These are phyloP conservation scores for Saitozyma sp. DNA, from an alignment of 768 basidiomycete species.

Conservation along the genomic window DNA sequence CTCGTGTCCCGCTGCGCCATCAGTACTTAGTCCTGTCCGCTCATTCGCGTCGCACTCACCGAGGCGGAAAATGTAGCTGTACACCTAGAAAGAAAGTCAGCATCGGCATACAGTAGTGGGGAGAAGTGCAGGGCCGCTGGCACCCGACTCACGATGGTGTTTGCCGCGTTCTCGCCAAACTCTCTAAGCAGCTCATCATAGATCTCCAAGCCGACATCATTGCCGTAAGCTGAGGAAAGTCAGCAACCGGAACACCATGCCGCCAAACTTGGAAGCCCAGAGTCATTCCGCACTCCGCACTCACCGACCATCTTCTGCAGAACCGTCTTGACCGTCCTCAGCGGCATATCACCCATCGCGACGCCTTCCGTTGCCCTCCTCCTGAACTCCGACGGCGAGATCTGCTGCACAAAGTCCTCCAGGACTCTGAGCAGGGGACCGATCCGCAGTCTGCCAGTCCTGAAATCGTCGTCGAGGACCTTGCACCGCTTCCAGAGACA, in stretches of 20 bases:
- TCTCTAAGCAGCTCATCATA: slow-evolving; percentile 86
- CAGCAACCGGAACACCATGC: slow-evolving; percentile 43
- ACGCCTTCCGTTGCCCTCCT: slow-evolving; percentile 84
- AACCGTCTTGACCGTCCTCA: slow-evolving; percentile 96
- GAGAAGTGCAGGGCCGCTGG: neutral
- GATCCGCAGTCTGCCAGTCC: slow-evolving; percentile 74
- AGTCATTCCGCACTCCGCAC: slow-evolving; percentile 50
- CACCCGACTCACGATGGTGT: slow-evolving; percentile 30
- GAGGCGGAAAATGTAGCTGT: slow-evolving; percentile 16
- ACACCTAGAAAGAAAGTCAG: neutral
- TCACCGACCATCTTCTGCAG: slow-evolving; percentile 94
- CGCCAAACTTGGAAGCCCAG: no score
- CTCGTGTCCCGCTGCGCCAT: slow-evolving; percentile 55
- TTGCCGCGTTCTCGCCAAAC: slow-evolving; percentile 67
- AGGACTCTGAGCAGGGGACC: slow-evolving; percentile 87
- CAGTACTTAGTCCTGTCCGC: slow-evolving; percentile 57
- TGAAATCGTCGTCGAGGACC: slow-evolving; percentile 88
- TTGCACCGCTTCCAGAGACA: slow-evolving; percentile 98
- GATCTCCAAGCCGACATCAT: slow-evolving; percentile 57
- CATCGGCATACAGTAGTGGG: neutral
- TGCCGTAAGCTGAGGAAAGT: slow-evolving; percentile 49
- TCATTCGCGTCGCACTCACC: neutral
- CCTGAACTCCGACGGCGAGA: slow-evolving; percentile 95
- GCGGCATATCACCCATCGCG: slow-evolving; percentile 95
- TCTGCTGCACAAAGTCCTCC: slow-evolving; percentile 88